Evolutionary conservation across 495 filamentous ascomycete genomes (phyloP), one percentile per base, ranked within the genome.

Genomic region (Xylaria telfairii): DNA sequence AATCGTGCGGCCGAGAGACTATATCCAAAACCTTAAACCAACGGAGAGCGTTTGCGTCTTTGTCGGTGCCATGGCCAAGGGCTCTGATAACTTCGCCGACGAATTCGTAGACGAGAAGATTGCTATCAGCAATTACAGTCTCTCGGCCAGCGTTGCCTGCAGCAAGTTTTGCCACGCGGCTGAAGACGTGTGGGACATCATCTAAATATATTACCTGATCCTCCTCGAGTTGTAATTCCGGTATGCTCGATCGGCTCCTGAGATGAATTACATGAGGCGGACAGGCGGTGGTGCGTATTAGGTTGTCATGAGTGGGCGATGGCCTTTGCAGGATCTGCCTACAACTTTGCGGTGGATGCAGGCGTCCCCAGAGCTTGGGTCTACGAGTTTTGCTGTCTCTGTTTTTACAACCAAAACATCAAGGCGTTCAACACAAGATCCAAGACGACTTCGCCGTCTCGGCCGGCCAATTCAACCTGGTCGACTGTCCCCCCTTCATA

Each of bases 141-240:
- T 99, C 56, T 96, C 93, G 76, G 96, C 96, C 57, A 97, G 94
- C 84, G 95, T 99, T 39, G 96, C 96, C 42, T 99, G 96, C 85
- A 96, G 94, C 85, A 98, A 98, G 82, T 98, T 99, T 85, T 98
- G 96, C 83, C 96, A 99, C 81, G 96, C 96, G 56, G 96, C 94
- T 37, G 96, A 99, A 81, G 96, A 99, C 79, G 90, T 91, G 49
- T 99, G 96, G 96, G 90, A 94, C 74, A 93, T 99, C 72, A 87
- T 97, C 74, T 99, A 87, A 82, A 49, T 54, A 17, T 12, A 13
- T 21, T 24, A 24, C 28, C 26, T 47, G 61, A 12, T 75, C 71
- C 42, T 75, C 67, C 37, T 63, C 39, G 59, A 69, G 67, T n/a
- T 49, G 30, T 66, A 34, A 53, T 56, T 46, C 64, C 32, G 53